Base-by-base conservation (phyloP, 164 flowering plant genomes). In the Tinospora cordifolia region DNA sequence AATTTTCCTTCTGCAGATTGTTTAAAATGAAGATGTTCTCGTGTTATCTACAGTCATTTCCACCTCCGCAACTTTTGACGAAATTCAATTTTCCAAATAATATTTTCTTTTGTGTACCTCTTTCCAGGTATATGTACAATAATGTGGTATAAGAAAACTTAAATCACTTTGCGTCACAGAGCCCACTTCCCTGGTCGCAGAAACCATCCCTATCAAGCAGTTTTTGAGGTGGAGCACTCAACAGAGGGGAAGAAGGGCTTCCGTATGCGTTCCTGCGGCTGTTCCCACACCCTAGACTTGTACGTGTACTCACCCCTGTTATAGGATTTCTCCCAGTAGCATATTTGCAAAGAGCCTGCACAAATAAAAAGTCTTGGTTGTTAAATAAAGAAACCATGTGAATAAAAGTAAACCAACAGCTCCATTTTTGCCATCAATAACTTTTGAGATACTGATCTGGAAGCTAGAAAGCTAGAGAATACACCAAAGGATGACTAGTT, bases 311-410 rank as follows among this genome's bases (percentile, higher is more conserved):
- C 34, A 69, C 71, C 25, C 98, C 97, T 3, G 98, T 94, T 3
- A 71, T 68, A 0, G 99, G 96, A 80, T 94, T 94, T 36, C 85
- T 87, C 3, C 99, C 98, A 74, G 80, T 90, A 2, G 99, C 99
- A 76, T 94, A 94, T 80, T 92, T 94, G 88, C 99, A 94, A 8
- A 94, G 85, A 19, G 99, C 96, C 99, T 94, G 70, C 62, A 76
- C 19, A 8, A 4, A 70, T 59, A 19, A 66, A 40, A 30, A 54
- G 30, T 10, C 6, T 5, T 12, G 0, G 13, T 10, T 9, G 21
- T 26, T 60, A 1, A 9, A 67, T 46, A 4, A 19, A 39, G 49
- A 1, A 65, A 54, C 19, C 12, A 24, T 27, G 24, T 24, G 6
- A 57, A 59, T 36, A 30, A n/a, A n/a, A n/a, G n/a, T n/a, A 40